Percentiles rank a stretch among this genome's conserved stretches.
phyloP scores from a whole-genome alignment of 768 basidiomycete genomes.

The Gautieria morchelliformis region DNA sequence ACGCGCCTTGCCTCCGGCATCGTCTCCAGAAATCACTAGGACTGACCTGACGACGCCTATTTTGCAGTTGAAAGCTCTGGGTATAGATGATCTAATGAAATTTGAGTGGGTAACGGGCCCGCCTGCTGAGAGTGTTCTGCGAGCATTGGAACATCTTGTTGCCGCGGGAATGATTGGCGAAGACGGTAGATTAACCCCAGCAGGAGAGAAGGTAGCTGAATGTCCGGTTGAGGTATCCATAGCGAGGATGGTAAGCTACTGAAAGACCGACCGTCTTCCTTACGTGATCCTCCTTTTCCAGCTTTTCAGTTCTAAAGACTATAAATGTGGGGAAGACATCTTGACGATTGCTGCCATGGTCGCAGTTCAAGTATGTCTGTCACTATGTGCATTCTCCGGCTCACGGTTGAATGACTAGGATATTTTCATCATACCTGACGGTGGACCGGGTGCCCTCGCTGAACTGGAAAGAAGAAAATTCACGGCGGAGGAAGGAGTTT shows the following conservation, averaged over 20 bases:
- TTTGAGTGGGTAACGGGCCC: conserved; percentile 94
- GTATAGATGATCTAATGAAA: conserved; percentile 90
- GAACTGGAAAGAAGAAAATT: conserved; percentile 94
- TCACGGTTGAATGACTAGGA: conserved; percentile 40
- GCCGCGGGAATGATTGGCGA: conserved; percentile 78
- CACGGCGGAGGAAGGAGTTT: conserved; percentile 93
- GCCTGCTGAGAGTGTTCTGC: conserved; percentile 73
- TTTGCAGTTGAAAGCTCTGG: conserved; percentile 87
- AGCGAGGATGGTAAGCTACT: conserved; percentile 73
- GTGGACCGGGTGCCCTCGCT: conserved; percentile 73
- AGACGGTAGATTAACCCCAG: conserved; percentile 62
- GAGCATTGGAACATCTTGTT: conserved; percentile 77
- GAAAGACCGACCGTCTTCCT: background rate
- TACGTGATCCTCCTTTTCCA: conserved; percentile 21
- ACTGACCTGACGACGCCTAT: conserved; percentile 88
- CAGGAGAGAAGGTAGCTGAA: conserved; percentile 86
- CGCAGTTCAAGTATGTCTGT: conserved; percentile 59
- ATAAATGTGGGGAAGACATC: conserved; percentile 89
- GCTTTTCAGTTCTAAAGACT: conserved; percentile 81
- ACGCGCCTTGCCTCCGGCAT: conserved; percentile 51
- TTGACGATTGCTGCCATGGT: conserved; percentile 96
- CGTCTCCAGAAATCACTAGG: conserved; percentile 84
- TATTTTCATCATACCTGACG: conserved; percentile 82
- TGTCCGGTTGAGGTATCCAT: conserved; percentile 88
- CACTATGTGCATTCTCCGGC: background rate